phyloP scores from a whole-genome alignment of 2,329 filamentous ascomycete genomes.

The Nakataea oryzae region DNA sequence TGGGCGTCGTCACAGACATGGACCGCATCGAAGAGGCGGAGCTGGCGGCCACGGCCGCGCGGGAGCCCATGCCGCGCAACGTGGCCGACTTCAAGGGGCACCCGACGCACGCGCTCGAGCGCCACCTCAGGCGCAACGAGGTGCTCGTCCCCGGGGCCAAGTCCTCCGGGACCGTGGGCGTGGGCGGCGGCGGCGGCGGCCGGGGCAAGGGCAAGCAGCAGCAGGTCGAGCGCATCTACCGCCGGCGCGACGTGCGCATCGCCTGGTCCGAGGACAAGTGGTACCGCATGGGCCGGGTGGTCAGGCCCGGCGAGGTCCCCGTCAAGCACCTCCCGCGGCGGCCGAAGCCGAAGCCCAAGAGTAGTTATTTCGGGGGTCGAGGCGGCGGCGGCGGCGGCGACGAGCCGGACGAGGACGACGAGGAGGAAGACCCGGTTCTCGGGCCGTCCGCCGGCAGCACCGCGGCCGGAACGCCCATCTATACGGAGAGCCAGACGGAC shows the following conservation, averaged over 20 bases:
- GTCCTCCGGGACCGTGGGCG: conserved; percentile 66
- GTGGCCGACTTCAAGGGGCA: conserved; percentile 83
- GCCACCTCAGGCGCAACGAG: conserved; percentile 76
- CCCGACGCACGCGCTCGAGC: conserved; percentile 71
- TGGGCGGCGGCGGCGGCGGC: conserved; percentile 28
- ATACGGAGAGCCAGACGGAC: conserved; percentile 55
- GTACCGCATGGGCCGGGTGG: conserved; percentile 77
- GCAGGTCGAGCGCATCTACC: conserved; percentile 67
- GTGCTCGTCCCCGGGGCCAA: conserved; percentile 62
- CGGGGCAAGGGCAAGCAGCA: conserved; percentile 29
- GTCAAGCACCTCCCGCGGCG: conserved; percentile 59
- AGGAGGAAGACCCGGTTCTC: conserved; percentile 32
- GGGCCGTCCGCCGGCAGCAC: conserved; percentile 19
- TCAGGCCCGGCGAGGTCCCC: conserved; percentile 70
- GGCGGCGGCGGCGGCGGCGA: conserved; percentile 16
- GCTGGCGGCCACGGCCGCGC: conserved; percentile 57
- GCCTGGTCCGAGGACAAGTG: conserved; percentile 78
- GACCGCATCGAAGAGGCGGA: conserved; percentile 80
- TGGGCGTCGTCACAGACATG: conserved; percentile 39
- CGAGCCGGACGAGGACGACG: conserved; percentile 26
- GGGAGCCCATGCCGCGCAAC: conserved; percentile 78
- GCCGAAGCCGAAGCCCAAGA: conserved; percentile 19
- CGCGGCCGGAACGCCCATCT: conserved; percentile 43
- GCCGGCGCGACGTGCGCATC: conserved; percentile 67
- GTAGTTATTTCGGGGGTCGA: background rate